Conservation (phyloP, 2,329 filamentous ascomycete species). For the Tolypocladium cylindrosporum region DNA sequence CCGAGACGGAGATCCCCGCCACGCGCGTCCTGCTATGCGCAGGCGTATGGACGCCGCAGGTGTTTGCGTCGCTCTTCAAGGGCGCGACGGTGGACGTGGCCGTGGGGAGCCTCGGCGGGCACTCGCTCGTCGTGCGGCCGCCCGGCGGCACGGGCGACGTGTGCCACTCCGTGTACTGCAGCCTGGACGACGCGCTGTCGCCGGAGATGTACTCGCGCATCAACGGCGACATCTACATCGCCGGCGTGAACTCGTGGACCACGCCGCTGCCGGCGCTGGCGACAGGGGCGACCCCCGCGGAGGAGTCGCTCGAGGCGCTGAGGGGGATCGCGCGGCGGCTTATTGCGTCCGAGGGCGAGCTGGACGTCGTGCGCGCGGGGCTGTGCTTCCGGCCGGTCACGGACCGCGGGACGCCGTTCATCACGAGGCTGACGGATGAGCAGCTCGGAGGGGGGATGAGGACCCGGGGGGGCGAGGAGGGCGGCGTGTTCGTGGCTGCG, state of each 20-base stretch:
- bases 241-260: conserved; percentile 54
- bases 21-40: conserved; percentile 56
- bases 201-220: conserved; percentile 62
- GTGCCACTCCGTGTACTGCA: conserved; percentile 62
- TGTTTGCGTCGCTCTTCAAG: conserved; percentile 58
- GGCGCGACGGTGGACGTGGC: conserved; percentile 40
- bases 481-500: conserved; percentile 60
- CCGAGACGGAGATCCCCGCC: conserved; percentile 47
- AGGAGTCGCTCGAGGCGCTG: conserved; percentile 34
- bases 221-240: conserved; percentile 62
- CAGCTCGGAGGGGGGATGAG: conserved; percentile 39
- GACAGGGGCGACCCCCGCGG: conserved; percentile 8
- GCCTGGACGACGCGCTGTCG: conserved; percentile 47
- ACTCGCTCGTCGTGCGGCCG: conserved; percentile 58
- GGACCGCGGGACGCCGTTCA: conserved; percentile 50
- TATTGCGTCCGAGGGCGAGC: conserved; percentile 35
- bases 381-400: conserved; percentile 68
- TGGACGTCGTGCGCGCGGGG: conserved; percentile 54
- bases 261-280: conserved; percentile 46
- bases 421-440: conserved; percentile 46
- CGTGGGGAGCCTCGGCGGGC: conserved; percentile 49
- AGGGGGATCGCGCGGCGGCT: conserved; percentile 37
- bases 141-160: conserved; percentile 34
- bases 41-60: conserved; percentile 59
- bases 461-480: conserved; percentile 30